Evolutionary conservation across 306 rosid genomes (phyloP), one percentile per base, ranked within the genome.

Genomic region (Casuarina cunninghamiana): DNA sequence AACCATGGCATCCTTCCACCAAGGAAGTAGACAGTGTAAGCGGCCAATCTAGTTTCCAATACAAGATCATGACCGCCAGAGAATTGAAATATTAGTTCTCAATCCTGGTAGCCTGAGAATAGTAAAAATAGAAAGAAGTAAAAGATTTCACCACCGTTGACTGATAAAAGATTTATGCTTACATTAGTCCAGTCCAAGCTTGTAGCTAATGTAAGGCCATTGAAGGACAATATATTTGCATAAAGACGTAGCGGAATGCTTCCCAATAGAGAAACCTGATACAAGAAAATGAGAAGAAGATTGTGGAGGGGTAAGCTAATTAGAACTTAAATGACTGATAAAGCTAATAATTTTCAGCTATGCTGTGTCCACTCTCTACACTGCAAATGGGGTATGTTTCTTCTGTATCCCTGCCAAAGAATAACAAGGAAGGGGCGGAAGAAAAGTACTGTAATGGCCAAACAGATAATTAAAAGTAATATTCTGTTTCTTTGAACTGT

Each of bases 131-230:
- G 5, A 48, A 21, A 5, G 19, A 44, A 57, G 19, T 16, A 57
- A 10, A 4, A n/a, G 26, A 15, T 74, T 50, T 74, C 70, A 58
- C 45, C 51, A 43, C 38, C 3, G 38, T 54, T 41, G 63, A 19
- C 61, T 74, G 12, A 5, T 63, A 49, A 41, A 69, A 41, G 19
- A 48, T 8, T 7, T 72, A 79, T 57, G 32, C 84, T 84, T 82
- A 88, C 92, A 46, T 86, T 86, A 19, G 90, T 86, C 92, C 90
- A 88, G 54, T 88, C 92, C 8, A 88, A 75, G 77, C 75, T 79
- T 69, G 83, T 82, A 51, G 88, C 62, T 45, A 88, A 78, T 2
- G 88, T 77, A 72, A 86, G 79, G 32, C 44, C 54, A 35, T 78
- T 77, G 87, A 88, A 88, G 58, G 88, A 80, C 62, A 88, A 19